Evolutionary conservation across 129 eudicot species (phyloP), one percentile per base, ranked within the genome.

Genomic region (Cynara cardunculus): DNA sequence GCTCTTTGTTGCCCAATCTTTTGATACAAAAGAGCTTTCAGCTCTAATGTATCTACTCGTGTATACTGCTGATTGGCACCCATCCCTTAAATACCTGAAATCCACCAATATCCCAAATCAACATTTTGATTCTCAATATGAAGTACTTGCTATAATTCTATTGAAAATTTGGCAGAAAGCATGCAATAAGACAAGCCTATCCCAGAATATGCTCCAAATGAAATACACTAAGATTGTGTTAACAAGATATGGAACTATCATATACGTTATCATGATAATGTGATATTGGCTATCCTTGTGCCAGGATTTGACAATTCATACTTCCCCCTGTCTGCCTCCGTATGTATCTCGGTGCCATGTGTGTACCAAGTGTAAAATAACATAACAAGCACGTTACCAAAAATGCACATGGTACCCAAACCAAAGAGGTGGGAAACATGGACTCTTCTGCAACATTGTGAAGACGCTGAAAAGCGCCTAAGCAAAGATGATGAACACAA

Each of bases 1-100:
- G 97, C 91, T 85, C 89, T 90, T 69, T 82, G 90, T 35, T 74
- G 88, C 73, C 94, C 94, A 31, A 92, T 78, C 76, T 87, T 92
- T 80, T 71, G 83, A 78, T 68, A 83, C 13, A 95, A 85, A 61
- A 77, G 80, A 25, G 82, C 88, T 85, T 87, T 92, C 69, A 90
- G 80, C 91, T 95, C 93, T 22, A 88, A 30, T 11, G 88, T 84
- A 76, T 89, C 88, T 13, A 89, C 74, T 78, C 92, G 86, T 24
- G 93, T 78, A 84, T 37, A 87, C 83, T 88, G 91, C 86, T 86
- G 93, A 82, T 85, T 85, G 10, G 84, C 84, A 86, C 85, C 85
- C 97, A 95, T 92, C 69, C 5, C 76, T 81, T 71, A 56, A 78
- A 75, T 34, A 74, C 87, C 88, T 87, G 41, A 69, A 83, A 89